Evolutionary conservation across 352 stramenopile genomes (phyloP).

Genomic region (Pythium aquatile): DNA sequence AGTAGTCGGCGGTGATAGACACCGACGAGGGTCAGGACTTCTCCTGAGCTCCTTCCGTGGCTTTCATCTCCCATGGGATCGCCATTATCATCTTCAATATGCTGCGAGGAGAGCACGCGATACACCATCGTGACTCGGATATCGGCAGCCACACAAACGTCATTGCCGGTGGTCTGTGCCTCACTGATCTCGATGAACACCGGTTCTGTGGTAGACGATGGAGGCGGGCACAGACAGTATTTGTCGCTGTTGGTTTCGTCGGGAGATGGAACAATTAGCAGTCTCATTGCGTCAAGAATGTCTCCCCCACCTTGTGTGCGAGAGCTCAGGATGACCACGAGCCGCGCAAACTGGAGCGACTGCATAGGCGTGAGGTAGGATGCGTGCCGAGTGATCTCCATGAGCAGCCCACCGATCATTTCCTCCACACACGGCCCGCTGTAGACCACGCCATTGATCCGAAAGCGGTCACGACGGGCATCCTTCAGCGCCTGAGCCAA

Average conservation of each 20-base stretch:
- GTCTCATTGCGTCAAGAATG: constrained; percentile 61
- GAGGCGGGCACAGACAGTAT: constrained; percentile 51
- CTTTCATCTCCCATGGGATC: neutral
- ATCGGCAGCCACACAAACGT: neutral
- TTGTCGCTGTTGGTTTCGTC: constrained; percentile 22
- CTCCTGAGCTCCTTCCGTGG: neutral
- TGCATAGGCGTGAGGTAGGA: constrained; percentile 34
- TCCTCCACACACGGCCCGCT: constrained; percentile 35
- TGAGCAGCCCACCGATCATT: constrained; percentile 33
- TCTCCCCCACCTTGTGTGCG: constrained; percentile 64
- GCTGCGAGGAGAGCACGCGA: constrained; percentile 11
- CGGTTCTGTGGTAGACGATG: constrained; percentile 37
- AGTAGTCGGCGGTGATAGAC: constrained; percentile 12
- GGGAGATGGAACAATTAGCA: constrained; percentile 31
- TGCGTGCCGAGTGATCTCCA: constrained; percentile 22
- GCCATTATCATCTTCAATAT: neutral
- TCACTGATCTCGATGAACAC: constrained; percentile 37
- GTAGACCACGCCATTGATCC: constrained; percentile 48
- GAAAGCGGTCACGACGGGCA: constrained; percentile 51
- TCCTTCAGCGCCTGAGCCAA: constrained; percentile 70
- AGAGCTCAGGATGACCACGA: constrained; percentile 61
- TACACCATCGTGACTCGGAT: constrained; percentile 28
- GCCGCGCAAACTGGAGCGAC: constrained; percentile 51
- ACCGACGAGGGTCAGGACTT: constrained; percentile 13
- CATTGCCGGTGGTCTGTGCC: neutral